A percentile compares a stretch with the other conserved stretches of the same genome.
These are phyloP conservation scores for Ormosia emarginata DNA, from an alignment of 306 rosid species.

Conservation along the genomic window DNA sequence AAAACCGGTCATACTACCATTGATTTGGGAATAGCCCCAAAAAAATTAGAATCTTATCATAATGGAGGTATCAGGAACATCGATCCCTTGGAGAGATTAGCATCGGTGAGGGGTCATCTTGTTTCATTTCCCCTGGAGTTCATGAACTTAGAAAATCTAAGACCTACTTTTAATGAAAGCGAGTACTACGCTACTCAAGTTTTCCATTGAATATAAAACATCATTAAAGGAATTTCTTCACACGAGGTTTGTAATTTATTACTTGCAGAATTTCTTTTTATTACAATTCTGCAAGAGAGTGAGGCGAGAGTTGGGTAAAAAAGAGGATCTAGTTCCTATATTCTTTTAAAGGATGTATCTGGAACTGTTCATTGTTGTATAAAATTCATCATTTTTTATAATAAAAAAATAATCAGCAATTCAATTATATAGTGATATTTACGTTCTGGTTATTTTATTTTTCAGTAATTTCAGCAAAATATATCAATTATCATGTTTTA, in stretches of 20 bases:
- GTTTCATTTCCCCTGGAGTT: conserved; percentile 91
- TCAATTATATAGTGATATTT: background rate
- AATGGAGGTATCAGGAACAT: conserved; percentile 50
- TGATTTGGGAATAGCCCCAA: conserved; percentile 89
- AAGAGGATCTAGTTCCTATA: background rate
- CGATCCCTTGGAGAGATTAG: conserved; percentile 70
- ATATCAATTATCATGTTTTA: background rate
- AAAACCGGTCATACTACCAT: conserved; percentile 56
- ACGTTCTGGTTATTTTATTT: background rate
- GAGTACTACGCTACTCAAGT: conserved; percentile 75
- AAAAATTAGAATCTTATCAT: conserved; percentile 49
- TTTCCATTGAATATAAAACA: conserved; percentile 42
- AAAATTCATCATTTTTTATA: conserved; percentile 2
- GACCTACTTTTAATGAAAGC: conserved; percentile 74
- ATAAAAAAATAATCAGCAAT: background rate
- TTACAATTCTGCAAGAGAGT: conserved; percentile 2
- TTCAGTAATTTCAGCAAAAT: background rate
- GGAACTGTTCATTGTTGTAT: background rate
- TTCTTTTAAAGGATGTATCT: background rate
- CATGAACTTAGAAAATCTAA: conserved; percentile 70
- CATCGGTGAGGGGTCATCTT: conserved; percentile 74
- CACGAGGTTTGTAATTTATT: background rate
- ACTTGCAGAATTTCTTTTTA: background rate
- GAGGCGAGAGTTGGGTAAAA: background rate
- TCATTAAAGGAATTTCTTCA: background rate